Conservation (phyloP, 2,329 filamentous ascomycete genomes). For the Parascedosporium putredinis region DNA sequence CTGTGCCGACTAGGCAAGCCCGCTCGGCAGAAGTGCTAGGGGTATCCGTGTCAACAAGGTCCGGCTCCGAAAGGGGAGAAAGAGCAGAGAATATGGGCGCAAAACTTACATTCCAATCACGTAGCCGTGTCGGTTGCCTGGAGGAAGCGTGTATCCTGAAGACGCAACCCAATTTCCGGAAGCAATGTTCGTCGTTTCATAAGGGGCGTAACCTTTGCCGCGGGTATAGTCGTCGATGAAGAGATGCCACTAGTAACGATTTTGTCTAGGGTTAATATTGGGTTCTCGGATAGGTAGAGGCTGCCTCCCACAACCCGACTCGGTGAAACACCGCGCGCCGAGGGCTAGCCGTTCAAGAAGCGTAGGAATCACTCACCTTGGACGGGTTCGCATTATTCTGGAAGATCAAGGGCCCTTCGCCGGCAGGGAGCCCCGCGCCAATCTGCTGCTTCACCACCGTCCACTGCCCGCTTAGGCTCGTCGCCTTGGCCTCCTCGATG, state of each 20-base stretch:
- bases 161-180: conserved; percentile 9
- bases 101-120: conserved; percentile 11
- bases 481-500: conserved; percentile 10
- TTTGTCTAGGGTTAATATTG: too few species aligned
- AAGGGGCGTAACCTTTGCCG: conserved; percentile 12
- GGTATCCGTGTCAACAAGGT: conserved; percentile 4
- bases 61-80: too few species aligned
- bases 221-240: conserved; percentile 13
- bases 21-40: background rate
- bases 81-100: too few species aligned
- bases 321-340: too few species aligned
- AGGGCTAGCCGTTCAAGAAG: too few species aligned
- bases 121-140: conserved; percentile 11
- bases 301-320: background rate
- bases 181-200: conserved; percentile 11
- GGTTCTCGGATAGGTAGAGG: background rate
- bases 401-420: conserved; percentile 13
- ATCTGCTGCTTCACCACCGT: conserved; percentile 10
- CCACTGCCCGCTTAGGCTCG: conserved; percentile 10
- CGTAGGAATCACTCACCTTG: conserved; percentile 8
- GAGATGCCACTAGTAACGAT: conserved; percentile 11
- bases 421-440: conserved; percentile 10
- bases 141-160: conserved; percentile 4
- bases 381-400: conserved; percentile 10
- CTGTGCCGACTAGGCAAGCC: background rate